Evolutionary conservation across 805 yeast genomes (phyloP).

Genomic region (Candida andamanensis): DNA sequence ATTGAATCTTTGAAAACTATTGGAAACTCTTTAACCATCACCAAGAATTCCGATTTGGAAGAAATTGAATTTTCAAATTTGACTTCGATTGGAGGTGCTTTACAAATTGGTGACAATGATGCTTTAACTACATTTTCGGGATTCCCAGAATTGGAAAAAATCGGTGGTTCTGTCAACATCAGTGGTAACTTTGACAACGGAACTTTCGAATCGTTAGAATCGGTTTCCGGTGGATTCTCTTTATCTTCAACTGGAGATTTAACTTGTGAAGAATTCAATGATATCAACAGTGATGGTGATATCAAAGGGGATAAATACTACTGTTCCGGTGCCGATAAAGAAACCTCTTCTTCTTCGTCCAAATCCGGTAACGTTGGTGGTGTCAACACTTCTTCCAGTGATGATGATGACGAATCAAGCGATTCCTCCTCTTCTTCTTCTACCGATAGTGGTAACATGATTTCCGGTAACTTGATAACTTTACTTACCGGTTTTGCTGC

Average conservation of each 20-base stretch:
- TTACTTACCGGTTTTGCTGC: slow-evolving; percentile 29
- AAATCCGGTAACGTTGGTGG: slow-evolving; percentile 22
- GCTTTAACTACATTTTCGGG: slow-evolving; percentile 60
- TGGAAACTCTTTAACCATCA: slow-evolving; percentile 78
- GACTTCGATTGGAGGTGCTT: slow-evolving; percentile 85
- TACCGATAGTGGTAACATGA: slow-evolving; percentile 12
- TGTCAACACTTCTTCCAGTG: slow-evolving; percentile 22
- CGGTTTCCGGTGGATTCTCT: slow-evolving; percentile 89
- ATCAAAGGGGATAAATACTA: slow-evolving; percentile 86
- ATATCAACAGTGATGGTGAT: slow-evolving; percentile 68
- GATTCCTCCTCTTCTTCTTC: slow-evolving; percentile 19
- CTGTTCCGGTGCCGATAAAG: slow-evolving; percentile 58
- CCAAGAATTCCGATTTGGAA: slow-evolving; percentile 68
- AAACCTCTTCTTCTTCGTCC: slow-evolving; percentile 42
- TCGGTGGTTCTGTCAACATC: slow-evolving; percentile 85
- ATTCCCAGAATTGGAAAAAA: slow-evolving; percentile 65
- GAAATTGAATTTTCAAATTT: slow-evolving; percentile 65
- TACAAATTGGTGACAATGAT: slow-evolving; percentile 82
- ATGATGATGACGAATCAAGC: slow-evolving; percentile 4
- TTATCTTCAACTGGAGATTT: slow-evolving; percentile 73
- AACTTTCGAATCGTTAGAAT: slow-evolving; percentile 63
- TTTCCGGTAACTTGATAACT: slow-evolving; percentile 15
- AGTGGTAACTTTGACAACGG: slow-evolving; percentile 79
- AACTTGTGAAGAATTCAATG: slow-evolving; percentile 74
- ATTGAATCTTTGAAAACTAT: slow-evolving; percentile 52